These are phyloP conservation scores for Didymella sp. DNA, from an alignment of 2,329 filamentous ascomycete species.

Conservation along the genomic window DNA sequence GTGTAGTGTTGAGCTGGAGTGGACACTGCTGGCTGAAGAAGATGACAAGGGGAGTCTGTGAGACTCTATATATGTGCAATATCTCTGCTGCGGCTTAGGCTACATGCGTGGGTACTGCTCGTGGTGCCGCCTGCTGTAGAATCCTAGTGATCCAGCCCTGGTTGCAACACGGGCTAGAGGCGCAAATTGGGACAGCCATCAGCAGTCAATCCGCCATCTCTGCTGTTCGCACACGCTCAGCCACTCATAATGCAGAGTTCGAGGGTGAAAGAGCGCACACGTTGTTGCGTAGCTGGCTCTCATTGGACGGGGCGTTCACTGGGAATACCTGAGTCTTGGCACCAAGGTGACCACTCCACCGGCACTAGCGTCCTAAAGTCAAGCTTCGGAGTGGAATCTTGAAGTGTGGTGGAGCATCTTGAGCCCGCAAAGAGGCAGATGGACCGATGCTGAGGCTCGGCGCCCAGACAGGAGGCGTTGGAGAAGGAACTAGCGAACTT, in stretches of 20 bases:
- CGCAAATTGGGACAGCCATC: conserved; percentile 17
- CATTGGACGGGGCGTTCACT: conserved; percentile 23
- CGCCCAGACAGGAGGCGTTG: conserved; percentile 18
- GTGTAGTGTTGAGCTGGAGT: conserved; percentile 21
- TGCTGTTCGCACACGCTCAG: conserved; percentile 15
- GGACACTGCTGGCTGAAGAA: conserved; percentile 29
- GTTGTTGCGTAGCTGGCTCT: conserved; percentile 16
- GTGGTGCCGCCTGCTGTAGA: conserved; percentile 13
- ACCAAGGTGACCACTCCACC: conserved; percentile 8
- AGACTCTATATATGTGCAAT: conserved; percentile 30
- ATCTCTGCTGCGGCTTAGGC: conserved; percentile 22
- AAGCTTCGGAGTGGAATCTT: conserved; percentile 24
- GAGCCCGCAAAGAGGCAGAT: conserved; percentile 16
- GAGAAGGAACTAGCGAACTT: conserved; percentile 14
- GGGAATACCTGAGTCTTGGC: conserved; percentile 17
- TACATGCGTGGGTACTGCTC: conserved; percentile 22
- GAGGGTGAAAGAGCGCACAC: conserved; percentile 26
- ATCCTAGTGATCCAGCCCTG: conserved; percentile 22
- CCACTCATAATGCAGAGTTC: conserved; percentile 20
- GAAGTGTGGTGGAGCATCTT: conserved; percentile 9
- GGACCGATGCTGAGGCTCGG: conserved; percentile 13
- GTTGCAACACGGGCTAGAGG: conserved; percentile 19
- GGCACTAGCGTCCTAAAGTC: conserved; percentile 16
- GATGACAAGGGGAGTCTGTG: conserved; percentile 17
- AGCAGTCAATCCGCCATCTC: conserved; percentile 19